These are phyloP conservation scores for Macadamia integrifolia DNA, from an alignment of 164 flowering plant genomes.

Conservation along the genomic window DNA sequence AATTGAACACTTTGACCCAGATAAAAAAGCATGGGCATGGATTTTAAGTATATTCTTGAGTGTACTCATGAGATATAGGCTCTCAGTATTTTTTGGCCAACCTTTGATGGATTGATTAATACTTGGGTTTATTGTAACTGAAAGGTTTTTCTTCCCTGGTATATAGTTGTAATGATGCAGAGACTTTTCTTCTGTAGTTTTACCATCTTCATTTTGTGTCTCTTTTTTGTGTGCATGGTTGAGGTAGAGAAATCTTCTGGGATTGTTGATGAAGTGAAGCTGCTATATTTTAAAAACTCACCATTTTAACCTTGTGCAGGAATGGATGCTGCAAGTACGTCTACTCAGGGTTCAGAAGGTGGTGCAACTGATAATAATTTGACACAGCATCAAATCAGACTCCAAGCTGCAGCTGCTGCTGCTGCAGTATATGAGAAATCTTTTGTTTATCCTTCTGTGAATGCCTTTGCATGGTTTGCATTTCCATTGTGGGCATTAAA, in stretches of 20 bases:
- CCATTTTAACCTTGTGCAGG: conserved; percentile 27
- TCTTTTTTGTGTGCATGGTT: too few relatives aligned
- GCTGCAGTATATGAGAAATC: conserved; percentile 89
- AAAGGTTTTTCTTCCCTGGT: too few relatives aligned
- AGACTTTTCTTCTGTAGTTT: background rate
- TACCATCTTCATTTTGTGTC: background rate
- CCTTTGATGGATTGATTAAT: too few relatives aligned
- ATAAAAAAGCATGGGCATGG: too few relatives aligned
- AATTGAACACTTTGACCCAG: too few relatives aligned
- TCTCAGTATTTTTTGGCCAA: too few relatives aligned
- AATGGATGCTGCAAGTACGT: conserved; percentile 27
- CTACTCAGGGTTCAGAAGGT: conserved; percentile 38
- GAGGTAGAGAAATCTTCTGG: too few relatives aligned
- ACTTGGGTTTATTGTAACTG: too few relatives aligned
- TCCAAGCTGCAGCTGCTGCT: conserved; percentile 92
- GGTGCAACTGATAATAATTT: conserved; percentile 31
- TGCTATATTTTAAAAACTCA: too few relatives aligned
- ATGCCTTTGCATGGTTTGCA: conserved; percentile 53
- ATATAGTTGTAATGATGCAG: background rate
- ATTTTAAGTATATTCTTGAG: too few relatives aligned
- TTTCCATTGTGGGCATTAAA: background rate
- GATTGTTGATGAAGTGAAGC: too few relatives aligned
- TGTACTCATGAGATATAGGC: too few relatives aligned
- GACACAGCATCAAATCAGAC: conserved; percentile 67
- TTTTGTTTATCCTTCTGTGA: conserved; percentile 74